Percentiles rank a stretch among this genome's conserved stretches.
phyloP scores from a whole-genome alignment of 2,329 filamentous ascomycete species.

The Diaporthe capsici region DNA sequence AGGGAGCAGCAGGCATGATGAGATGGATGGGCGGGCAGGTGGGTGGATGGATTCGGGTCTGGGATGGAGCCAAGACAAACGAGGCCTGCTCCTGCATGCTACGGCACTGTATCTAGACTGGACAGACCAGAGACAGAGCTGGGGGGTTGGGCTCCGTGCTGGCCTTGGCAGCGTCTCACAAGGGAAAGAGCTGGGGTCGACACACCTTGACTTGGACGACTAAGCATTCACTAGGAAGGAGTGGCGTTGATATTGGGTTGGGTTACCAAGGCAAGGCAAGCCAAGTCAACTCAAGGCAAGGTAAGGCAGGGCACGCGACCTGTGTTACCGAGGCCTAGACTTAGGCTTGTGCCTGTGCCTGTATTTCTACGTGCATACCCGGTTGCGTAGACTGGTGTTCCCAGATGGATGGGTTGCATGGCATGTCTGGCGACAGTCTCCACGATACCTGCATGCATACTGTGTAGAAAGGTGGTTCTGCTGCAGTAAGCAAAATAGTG shows the following conservation, averaged over 20 bases:
- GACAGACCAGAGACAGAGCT: constrained; percentile 1
- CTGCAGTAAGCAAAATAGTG: background rate
- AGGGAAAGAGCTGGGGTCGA: constrained; percentile 33
- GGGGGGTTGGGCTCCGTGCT: constrained; percentile 10
- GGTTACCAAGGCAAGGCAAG: background rate
- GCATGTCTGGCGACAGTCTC: background rate
- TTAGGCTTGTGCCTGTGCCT: background rate
- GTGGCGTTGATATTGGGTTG: constrained; percentile 8
- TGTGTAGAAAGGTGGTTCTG: background rate
- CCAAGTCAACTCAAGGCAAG: background rate
- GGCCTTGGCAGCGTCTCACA: constrained; percentile 41
- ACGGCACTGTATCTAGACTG: background rate
- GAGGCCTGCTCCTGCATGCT: constrained; percentile 15
- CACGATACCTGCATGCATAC: background rate
- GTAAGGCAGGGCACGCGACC: constrained; percentile 12
- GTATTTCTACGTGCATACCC: background rate
- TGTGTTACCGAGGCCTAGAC: constrained; percentile 1
- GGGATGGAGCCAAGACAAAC: constrained; percentile 24
- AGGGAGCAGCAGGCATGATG: constrained; percentile 27
- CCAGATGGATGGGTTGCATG: background rate
- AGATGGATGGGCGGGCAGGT: constrained; percentile 9
- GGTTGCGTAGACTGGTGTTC: background rate
- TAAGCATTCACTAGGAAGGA: constrained; percentile 23
- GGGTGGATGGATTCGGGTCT: constrained; percentile 7
- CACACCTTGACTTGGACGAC: constrained; percentile 1